phyloP scores from a whole-genome alignment of 371 early-diverging fungal species.

The Haplosporangium sp. region DNA sequence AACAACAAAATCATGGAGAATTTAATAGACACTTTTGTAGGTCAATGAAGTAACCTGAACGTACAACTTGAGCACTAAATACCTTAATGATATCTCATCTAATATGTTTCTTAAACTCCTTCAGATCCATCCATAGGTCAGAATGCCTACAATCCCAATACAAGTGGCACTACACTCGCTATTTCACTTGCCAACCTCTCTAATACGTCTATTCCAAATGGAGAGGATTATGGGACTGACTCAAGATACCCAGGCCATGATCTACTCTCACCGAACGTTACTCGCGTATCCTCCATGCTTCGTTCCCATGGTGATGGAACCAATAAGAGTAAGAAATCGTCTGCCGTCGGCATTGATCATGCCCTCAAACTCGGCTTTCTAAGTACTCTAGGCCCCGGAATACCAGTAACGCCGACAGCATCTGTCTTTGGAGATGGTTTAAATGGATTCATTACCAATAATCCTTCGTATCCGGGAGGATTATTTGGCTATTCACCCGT shows the following conservation, averaged over 20 bases:
- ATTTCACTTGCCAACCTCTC: constrained; percentile 2
- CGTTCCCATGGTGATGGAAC: background rate
- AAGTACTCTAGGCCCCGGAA: constrained; percentile 44
- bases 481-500: constrained; percentile 38
- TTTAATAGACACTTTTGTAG: background rate
- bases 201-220: background rate
- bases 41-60: background rate
- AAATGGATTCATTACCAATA: constrained; percentile 19
- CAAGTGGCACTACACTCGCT: constrained; percentile 3
- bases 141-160: background rate
- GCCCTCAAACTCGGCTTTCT: constrained; percentile 37
- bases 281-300: constrained; percentile 8
- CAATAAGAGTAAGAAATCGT: background rate
- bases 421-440: constrained; percentile 46
- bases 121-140: background rate
- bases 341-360: constrained; percentile 35
- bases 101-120: background rate
- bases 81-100: background rate
- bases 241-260: constrained; percentile 6
- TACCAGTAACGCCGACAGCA: constrained; percentile 37
- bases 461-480: constrained; percentile 29
- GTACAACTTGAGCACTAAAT: too few species aligned
- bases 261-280: background rate
- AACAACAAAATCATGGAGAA: background rate
- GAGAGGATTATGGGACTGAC: too few species aligned